Evolutionary conservation across 2,329 filamentous ascomycete species (phyloP), one percentile per base, ranked within the genome.

Genomic region (Nannizziopsis barbatae): DNA sequence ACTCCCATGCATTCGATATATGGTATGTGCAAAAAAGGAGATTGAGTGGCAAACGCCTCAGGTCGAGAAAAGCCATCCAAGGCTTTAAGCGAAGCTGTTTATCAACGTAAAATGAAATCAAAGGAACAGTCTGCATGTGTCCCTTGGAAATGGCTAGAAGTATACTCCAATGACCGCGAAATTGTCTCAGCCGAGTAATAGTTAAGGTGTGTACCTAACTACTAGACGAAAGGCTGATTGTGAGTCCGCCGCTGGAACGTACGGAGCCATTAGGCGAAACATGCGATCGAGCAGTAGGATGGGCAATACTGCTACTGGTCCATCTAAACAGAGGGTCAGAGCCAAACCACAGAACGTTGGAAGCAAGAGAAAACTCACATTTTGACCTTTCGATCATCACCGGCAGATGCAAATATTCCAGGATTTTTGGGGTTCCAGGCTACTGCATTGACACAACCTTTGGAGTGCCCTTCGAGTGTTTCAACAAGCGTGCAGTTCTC

Each of bases 381-480:
- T 68, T 83, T 82, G 54, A 96, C 82, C 62, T 77, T 81, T 47
- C 76, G 75, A 60, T 96, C 92, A 63, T 98, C 92, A 14, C 90
- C 89, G 50, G 86, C 90, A 10, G 88, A 90, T 12, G 88, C 92
- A 66, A 95, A 86, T 71, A 95, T 83, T 52, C 78, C 79, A 1
- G 86, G 81, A 60, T 95, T 79, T 9, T 71, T 75, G 1, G 92
- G 89, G 59, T 90, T 92, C 90, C 92, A 98, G 17, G 83, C 76
- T 33, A 93, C 84, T 6, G 86, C 79, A 62, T 95, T 96, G 55
- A 92, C 90, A 52, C 79, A 82, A 31, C 87, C 83, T 10, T 77
- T 75, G 5, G 72, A 70, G 58, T 96, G 90, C 0, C 81, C 89
- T 30, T 80, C 75, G 2, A 96, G 71, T 42, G 78, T 81, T 60